phyloP scores from a whole-genome alignment of 2,329 filamentous ascomycete genomes.

The Sporothrix humicola region DNA sequence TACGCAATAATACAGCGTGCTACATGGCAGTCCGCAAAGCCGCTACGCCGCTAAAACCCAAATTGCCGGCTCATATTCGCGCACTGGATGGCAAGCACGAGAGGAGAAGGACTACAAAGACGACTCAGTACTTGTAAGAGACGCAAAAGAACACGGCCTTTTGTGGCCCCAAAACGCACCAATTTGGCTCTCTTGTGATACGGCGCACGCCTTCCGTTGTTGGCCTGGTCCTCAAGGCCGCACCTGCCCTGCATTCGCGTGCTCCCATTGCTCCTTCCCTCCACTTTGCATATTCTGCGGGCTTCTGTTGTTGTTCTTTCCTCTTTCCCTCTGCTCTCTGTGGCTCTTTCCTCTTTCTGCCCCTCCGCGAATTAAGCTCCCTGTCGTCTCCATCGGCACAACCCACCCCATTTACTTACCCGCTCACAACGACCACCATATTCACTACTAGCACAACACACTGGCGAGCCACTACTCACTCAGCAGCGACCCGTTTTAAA shows the following conservation, averaged over 20 bases:
- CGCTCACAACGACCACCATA: slow-evolving; percentile 14
- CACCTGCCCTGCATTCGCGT: slow-evolving; percentile 19
- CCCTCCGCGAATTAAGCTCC: slow-evolving; percentile 36
- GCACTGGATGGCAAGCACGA: slow-evolving; percentile 20
- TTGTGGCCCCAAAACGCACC: not conserved
- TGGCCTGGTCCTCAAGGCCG: slow-evolving; percentile 5
- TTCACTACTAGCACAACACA: slow-evolving; percentile 13
- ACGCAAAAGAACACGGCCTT: not conserved
- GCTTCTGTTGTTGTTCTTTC: not conserved
- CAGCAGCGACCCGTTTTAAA: slow-evolving; percentile 36
- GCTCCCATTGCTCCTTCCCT: slow-evolving; percentile 24
- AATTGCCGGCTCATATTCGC: slow-evolving; percentile 32
- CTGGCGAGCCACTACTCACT: slow-evolving; percentile 29
- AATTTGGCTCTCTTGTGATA: slow-evolving; percentile 21
- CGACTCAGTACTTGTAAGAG: no score
- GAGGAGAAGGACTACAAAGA: no score
- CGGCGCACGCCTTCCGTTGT: slow-evolving; percentile 23
- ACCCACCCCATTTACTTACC: slow-evolving; percentile 25
- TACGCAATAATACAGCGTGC: slow-evolving; percentile 12
- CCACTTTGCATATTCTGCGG: not conserved
- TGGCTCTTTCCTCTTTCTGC: slow-evolving; percentile 24
- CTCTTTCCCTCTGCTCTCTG: not conserved
- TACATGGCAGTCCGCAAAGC: not conserved
- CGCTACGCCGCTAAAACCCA: slow-evolving; percentile 30
- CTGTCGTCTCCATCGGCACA: slow-evolving; percentile 26